Evolutionary conservation across 2,329 filamentous ascomycete genomes (phyloP), one percentile per base, ranked within the genome.

Genomic region (Curvularia hawaiiensis): DNA sequence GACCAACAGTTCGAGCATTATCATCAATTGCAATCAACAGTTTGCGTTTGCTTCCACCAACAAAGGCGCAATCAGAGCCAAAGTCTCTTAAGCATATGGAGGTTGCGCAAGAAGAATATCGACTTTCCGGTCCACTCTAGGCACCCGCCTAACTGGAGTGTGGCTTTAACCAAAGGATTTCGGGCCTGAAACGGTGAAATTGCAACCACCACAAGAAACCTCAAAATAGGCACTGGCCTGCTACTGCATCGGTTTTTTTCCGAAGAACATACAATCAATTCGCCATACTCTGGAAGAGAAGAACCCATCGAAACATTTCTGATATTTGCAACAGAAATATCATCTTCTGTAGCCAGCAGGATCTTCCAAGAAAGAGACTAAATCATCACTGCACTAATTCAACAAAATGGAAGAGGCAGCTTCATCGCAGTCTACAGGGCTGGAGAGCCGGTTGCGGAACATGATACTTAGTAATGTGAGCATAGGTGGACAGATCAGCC

Each of bases 381-480:
- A 16, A 9, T 33, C 44, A 31, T 35, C 14, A 33, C 44, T 31
- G 18, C 45, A 35, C 54, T 49, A 43, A 60, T 31, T 30, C 46
- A n/a, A 46, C 56, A 54, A 44, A 52, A 73, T 71, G 69, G 63
- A 61, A 24, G 60, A 59, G 44, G 31, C 53, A 30, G 33, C 52
- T 48, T 44, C 60, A 30, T 30, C 58, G 47, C 47, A 59, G 22
- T 51, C 54, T 20, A 58, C 38, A 28, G 66, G 59, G 24, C 61
- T 76, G 48, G 87, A 90, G 67, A 79, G 83, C 49, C 84, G 82
- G 52, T 75, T 90, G 39, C 83, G 85, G 45, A 80, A 78, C 58
- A 82, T 90, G 72, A 88, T 88, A 30, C 77, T 90, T 49, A 81
- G 78, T 60, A 85, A 85, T 68, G 75, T 78, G 48, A 74, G 72